Evolutionary conservation across 2,329 filamentous ascomycete species (phyloP).

Genomic region (Ceratocystis cubensis): DNA sequence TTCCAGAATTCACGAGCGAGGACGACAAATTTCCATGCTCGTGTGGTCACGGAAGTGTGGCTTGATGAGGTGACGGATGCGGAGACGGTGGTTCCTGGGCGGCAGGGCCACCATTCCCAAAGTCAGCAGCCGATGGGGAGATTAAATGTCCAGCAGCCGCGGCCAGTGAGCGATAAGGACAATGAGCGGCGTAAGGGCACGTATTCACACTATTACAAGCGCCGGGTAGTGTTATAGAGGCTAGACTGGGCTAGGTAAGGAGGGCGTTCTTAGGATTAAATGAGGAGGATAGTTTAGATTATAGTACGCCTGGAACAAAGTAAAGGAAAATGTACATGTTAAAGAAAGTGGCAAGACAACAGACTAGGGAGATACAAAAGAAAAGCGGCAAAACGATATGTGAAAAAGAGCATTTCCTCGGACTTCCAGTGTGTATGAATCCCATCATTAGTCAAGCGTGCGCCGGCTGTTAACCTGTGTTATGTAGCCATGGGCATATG

Average conservation of each 20-base stretch:
- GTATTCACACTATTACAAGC: conserved; percentile 14
- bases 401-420: too few species aligned
- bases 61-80: conserved; percentile 6
- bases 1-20: conserved; percentile 18
- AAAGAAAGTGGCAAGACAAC: too few species aligned
- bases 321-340: too few species aligned
- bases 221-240: neutral
- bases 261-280: neutral
- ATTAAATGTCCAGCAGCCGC: neutral
- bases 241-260: neutral
- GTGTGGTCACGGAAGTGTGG: conserved; percentile 16
- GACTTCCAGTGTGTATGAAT: too few species aligned
- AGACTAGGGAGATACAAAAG: too few species aligned
- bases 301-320: too few species aligned
- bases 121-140: neutral
- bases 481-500: too few species aligned
- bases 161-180: neutral
- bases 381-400: too few species aligned
- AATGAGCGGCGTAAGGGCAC: neutral
- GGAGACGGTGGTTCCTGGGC: neutral
- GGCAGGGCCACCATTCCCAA: neutral
- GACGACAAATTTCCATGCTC: conserved; percentile 14
- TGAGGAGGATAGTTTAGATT: too few species aligned
- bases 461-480: too few species aligned
- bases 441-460: too few species aligned